Evolutionary conservation across 495 filamentous ascomycete genomes (phyloP).

Genomic region (Poronia punctata): DNA sequence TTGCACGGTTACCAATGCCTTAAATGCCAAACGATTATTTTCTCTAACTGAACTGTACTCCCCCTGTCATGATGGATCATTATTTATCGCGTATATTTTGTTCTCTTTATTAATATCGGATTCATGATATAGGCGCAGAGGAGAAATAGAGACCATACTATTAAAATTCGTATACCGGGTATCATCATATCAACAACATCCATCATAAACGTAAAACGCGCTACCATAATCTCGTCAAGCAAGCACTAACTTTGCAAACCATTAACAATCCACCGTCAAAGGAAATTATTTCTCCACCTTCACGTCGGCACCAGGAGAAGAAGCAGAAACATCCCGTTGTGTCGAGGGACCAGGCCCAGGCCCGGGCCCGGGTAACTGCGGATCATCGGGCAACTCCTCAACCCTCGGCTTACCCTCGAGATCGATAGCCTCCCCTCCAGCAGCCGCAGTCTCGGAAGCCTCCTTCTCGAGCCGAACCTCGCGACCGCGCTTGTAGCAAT

Average conservation of each 20-base stretch:
- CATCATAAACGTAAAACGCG: too few species aligned
- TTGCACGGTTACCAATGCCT: too few species aligned
- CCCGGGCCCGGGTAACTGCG: constrained; percentile 15
- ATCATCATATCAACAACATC: too few species aligned
- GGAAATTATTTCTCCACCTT: too few species aligned
- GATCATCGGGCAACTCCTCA: constrained; percentile 30
- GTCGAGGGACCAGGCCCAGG: not conserved
- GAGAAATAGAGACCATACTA: not conserved
- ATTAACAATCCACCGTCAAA: too few species aligned
- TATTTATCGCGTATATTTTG: too few species aligned
- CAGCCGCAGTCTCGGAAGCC: constrained; percentile 15
- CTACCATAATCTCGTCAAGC: too few species aligned
- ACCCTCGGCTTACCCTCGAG: constrained; percentile 15
- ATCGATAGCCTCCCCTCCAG: constrained; percentile 10
- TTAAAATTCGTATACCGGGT: too few species aligned
- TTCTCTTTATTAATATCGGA: constrained; percentile 5
- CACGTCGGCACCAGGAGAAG: not conserved
- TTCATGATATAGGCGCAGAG: constrained; percentile 3
- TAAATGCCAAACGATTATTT: too few species aligned
- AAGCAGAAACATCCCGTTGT: not conserved
- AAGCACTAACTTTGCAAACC: too few species aligned
- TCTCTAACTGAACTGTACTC: too few species aligned
- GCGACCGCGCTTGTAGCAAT: constrained; percentile 87
- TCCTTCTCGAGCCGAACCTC: constrained; percentile 76
- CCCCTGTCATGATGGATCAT: too few species aligned